These are phyloP conservation scores for Dittrichia graveolens DNA, from an alignment of 129 eudicot species.

Conservation along the genomic window DNA sequence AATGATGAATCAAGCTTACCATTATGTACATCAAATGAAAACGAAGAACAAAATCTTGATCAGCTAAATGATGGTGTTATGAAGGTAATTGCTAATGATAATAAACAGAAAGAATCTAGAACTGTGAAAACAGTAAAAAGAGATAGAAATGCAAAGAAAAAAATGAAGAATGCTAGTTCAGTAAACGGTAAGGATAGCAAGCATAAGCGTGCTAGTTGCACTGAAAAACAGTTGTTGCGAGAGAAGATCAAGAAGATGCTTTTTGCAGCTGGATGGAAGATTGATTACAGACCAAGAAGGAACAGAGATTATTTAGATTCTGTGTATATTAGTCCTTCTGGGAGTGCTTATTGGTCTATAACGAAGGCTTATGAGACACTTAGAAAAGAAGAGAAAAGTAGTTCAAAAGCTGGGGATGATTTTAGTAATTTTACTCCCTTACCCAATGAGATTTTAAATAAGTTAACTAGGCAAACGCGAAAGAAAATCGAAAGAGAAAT, in stretches of 20 bases:
- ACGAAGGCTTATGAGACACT: conserved; percentile 89
- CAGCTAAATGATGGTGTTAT: conserved; percentile 65
- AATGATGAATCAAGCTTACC: conserved; percentile 46
- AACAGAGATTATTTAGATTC: conserved; percentile 89
- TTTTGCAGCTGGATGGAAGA: conserved; percentile 84
- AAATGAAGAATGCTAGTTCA: conserved; percentile 35
- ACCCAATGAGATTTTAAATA: conserved; percentile 65
- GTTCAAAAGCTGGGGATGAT: conserved; percentile 38
- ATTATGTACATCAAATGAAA: conserved; percentile 43
- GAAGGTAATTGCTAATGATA: conserved; percentile 61
- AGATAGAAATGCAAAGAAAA: conserved; percentile 32
- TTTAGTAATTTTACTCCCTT: conserved; percentile 62
- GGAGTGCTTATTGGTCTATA: conserved; percentile 92
- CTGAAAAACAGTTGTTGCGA: conserved; percentile 79
- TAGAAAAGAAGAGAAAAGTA: conserved; percentile 58
- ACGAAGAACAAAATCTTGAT: conserved; percentile 42
- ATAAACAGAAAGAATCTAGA: conserved; percentile 36
- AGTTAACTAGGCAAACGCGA: conserved; percentile 81
- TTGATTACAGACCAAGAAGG: conserved; percentile 86
- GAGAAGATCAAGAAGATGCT: conserved; percentile 86
- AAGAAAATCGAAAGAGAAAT: conserved; percentile 65
- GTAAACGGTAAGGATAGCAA: conserved; percentile 56
- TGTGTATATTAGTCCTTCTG: conserved; percentile 82
- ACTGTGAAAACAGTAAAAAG: conserved; percentile 18
- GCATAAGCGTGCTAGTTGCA: conserved; percentile 69